These are phyloP conservation scores for Tardiomyces blankii DNA, from an alignment of 1,139 yeast species.

Conservation along the genomic window DNA sequence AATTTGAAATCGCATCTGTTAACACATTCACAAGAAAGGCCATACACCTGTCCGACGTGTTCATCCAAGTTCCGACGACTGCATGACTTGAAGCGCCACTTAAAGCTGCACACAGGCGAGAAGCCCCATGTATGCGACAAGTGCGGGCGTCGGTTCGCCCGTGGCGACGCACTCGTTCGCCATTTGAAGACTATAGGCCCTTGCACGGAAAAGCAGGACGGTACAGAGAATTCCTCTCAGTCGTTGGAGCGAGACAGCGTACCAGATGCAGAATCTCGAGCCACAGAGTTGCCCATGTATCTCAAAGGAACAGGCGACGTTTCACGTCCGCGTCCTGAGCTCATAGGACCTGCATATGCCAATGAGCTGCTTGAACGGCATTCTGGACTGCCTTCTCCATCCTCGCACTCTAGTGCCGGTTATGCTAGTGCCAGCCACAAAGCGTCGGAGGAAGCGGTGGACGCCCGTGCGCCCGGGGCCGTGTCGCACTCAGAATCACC, in stretches of 20 bases:
- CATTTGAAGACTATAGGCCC: constrained; percentile 33
- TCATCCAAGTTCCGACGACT: constrained; percentile 53
- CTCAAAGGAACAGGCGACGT: background rate
- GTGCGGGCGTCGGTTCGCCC: constrained; percentile 59
- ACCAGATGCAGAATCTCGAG: no score
- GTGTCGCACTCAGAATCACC: background rate
- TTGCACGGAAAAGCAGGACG: constrained; percentile 2
- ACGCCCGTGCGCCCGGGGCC: background rate
- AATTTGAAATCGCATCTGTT: constrained; percentile 64
- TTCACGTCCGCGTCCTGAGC: background rate
- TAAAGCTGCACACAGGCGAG: constrained; percentile 65
- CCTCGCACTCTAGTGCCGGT: no score
- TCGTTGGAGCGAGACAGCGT: no score
- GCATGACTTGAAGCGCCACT: constrained; percentile 70
- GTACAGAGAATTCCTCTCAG: background rate
- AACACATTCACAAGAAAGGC: constrained; percentile 57
- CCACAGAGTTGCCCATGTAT: no score
- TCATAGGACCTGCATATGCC: background rate
- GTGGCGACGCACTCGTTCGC: constrained; percentile 68
- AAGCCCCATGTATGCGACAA: constrained; percentile 51
- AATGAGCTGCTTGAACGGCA: background rate
- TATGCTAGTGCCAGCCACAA: background rate
- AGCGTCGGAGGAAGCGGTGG: background rate
- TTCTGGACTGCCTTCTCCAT: no score
- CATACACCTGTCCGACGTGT: constrained; percentile 59